Evolutionary conservation across 129 eudicot species (phyloP).

Genomic region (Chrysanthemum seticuspe): DNA sequence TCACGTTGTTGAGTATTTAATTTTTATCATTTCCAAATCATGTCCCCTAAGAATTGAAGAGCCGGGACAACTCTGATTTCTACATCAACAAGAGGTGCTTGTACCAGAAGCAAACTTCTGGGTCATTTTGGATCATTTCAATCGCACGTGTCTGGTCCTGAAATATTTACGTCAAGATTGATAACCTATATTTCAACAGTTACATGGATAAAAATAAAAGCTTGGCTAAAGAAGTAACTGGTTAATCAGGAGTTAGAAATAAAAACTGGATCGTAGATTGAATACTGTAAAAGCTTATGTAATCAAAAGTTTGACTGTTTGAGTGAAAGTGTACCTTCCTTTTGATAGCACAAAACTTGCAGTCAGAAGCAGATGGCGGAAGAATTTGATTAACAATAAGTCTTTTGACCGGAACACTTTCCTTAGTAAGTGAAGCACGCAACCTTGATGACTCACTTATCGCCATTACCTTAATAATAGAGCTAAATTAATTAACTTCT

Average conservation of each 20-base stretch:
- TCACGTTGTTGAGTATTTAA: conserved; percentile 1
- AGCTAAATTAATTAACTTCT: not conserved
- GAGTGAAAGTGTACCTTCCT: conserved; percentile 58
- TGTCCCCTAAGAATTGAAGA: conserved; percentile 91
- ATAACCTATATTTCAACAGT: no score
- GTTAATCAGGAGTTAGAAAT: no score
- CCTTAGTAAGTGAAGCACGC: conserved; percentile 81
- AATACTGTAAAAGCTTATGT: no score
- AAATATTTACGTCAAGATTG: conserved; percentile 6
- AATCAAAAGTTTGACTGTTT: not conserved
- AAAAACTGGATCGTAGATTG: not conserved
- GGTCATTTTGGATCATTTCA: conserved; percentile 55
- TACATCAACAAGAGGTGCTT: conserved; percentile 94
- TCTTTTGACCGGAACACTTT: conserved; percentile 89
- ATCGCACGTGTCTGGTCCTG: conserved; percentile 96
- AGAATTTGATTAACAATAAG: conserved; percentile 91
- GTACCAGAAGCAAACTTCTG: conserved; percentile 64
- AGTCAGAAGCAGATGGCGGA: conserved; percentile 93
- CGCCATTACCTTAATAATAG: conserved; percentile 69
- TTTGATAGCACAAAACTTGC: conserved; percentile 96
- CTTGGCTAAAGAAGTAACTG: not conserved
- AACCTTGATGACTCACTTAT: conserved; percentile 89
- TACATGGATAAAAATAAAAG: not conserved
- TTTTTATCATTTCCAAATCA: conserved; percentile 64
- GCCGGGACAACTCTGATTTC: conserved; percentile 93